Conservation (phyloP, 768 basidiomycete genomes). For the Boletus edulis region DNA sequence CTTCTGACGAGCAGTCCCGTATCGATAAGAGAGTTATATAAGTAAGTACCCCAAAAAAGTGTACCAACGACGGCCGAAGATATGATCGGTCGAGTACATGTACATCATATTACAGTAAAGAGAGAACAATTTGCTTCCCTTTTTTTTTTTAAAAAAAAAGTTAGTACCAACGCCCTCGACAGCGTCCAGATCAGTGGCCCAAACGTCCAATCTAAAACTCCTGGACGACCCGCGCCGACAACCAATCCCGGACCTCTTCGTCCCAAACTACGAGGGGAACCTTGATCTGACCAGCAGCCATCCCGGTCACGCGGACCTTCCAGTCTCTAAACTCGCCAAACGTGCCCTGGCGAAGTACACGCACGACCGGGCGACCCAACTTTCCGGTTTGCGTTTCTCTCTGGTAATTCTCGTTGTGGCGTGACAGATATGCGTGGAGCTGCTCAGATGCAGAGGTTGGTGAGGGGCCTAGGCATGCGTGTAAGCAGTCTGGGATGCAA, state of each 20-base stretch:
- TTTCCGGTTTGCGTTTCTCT: constrained; percentile 8
- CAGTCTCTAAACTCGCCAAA: constrained; percentile 21
- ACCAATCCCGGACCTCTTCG: constrained; percentile 13
- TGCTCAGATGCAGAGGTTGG: constrained; percentile 1
- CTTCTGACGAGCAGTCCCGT: no score
- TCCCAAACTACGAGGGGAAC: constrained; percentile 17
- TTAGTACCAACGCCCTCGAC: no score
- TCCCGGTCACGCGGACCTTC: constrained; percentile 15
- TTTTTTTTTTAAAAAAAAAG: no score
- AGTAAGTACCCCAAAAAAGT: no score
- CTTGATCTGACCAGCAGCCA: constrained; percentile 20
- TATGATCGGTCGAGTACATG: no score
- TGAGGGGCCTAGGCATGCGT: not conserved
- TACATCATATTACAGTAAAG: no score
- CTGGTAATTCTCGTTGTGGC: constrained; percentile 17
- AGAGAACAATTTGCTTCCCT: no score
- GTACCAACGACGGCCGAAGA: no score
- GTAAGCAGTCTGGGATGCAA: not conserved
- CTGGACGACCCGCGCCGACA: constrained; percentile 10
- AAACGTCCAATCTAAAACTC: constrained; percentile 11
- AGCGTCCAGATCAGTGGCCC: no score
- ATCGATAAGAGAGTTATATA: no score
- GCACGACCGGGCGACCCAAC: constrained; percentile 9
- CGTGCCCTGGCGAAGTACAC: constrained; percentile 17
- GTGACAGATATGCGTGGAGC: constrained; percentile 6